Percentiles rank a stretch among this genome's conserved stretches.
Conservation (phyloP, 2,329 filamentous ascomycete species). For the Orbilia javanica region DNA sequence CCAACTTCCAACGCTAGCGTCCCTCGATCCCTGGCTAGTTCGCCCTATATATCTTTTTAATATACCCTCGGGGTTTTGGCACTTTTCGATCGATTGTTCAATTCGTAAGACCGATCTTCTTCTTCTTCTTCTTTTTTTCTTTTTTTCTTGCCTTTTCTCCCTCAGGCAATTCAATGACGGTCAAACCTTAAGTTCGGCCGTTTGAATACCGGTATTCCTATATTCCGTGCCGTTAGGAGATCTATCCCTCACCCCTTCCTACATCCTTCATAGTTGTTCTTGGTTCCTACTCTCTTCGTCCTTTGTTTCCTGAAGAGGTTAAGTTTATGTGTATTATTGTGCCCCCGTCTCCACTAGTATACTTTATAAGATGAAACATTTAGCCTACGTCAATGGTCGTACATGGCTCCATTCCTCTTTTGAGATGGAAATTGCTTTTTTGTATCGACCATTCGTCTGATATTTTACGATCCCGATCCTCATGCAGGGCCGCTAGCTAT, state of each 20-base stretch:
- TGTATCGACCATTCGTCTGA: background rate
- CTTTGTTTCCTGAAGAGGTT: background rate
- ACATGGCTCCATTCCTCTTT: background rate
- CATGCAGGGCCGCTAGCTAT: background rate
- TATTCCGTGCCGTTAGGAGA: constrained; percentile 2
- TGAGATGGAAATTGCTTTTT: background rate
- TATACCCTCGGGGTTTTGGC: constrained; percentile 32
- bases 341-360: background rate
- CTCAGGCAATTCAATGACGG: background rate
- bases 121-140: constrained; percentile 34
- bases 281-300: background rate
- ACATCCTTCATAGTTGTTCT: background rate
- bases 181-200: constrained; percentile 13
- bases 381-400: background rate
- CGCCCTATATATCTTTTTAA: constrained; percentile 17
- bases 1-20: constrained; percentile 52
- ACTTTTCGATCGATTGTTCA: constrained; percentile 35
- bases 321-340: background rate
- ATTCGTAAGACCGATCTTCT: constrained; percentile 17
- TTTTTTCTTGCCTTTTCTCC: background rate
- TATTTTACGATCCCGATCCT: background rate
- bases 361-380: constrained; percentile 38
- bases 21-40: constrained; percentile 38
- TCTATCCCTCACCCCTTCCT: background rate
- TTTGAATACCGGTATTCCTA: constrained; percentile 8